phyloP scores from a whole-genome alignment of 2,329 filamentous ascomycete genomes.

The Stachybotrys elegans region DNA sequence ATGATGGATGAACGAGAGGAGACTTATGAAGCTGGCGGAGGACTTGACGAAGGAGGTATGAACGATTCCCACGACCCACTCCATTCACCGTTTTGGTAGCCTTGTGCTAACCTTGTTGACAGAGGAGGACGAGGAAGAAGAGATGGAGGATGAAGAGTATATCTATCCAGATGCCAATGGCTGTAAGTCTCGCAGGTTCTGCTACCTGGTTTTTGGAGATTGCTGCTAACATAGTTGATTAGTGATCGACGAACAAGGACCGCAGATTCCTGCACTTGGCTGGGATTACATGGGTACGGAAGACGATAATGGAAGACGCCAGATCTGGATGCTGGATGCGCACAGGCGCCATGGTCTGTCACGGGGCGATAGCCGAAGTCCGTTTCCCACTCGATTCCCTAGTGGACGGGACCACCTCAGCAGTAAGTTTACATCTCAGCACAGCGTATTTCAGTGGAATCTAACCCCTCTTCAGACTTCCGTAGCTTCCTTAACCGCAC shows the following conservation, averaged over 20 bases:
- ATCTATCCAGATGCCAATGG: slow-evolving; percentile 56
- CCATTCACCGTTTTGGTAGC: too few relatives aligned
- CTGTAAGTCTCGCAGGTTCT: slow-evolving; percentile 46
- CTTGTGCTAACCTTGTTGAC: slow-evolving; percentile 20
- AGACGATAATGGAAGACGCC: slow-evolving; percentile 39
- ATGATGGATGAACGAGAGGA: slow-evolving; percentile 47
- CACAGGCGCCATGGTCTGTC: slow-evolving; percentile 32
- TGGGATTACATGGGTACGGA: slow-evolving; percentile 55
- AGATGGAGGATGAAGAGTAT: slow-evolving; percentile 63
- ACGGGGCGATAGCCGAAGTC: slow-evolving; percentile 42
- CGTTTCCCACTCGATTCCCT: slow-evolving; percentile 53
- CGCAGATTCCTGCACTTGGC: slow-evolving; percentile 44
- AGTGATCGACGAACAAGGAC: too few relatives aligned
- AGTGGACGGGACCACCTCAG: slow-evolving; percentile 50
- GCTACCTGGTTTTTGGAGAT: slow-evolving; percentile 52
- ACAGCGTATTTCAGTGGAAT: slow-evolving; percentile 4
- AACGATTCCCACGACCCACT: background rate
- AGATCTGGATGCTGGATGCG: slow-evolving; percentile 47
- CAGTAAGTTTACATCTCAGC: slow-evolving; percentile 43
- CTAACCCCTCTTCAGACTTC: slow-evolving; percentile 32
- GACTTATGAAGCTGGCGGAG: slow-evolving; percentile 49
- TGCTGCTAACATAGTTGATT: too few relatives aligned
- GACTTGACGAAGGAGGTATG: slow-evolving; percentile 55
- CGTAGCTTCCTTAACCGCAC: slow-evolving; percentile 44
- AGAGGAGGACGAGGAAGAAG: slow-evolving; percentile 62